Conservation (phyloP, 805 yeast species). For the Candida palmyrensis region DNA sequence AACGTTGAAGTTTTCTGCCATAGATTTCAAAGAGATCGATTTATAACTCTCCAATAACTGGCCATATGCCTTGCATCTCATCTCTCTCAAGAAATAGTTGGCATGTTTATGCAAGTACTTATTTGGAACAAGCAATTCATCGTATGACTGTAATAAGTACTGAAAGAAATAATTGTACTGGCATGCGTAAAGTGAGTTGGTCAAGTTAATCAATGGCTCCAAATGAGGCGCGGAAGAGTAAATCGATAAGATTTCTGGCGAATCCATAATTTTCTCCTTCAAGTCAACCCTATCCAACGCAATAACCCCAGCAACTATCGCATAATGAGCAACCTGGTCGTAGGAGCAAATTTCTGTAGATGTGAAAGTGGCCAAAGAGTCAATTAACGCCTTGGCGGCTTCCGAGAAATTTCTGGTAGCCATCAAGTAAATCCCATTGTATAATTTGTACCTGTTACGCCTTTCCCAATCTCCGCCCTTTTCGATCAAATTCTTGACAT, state of each 20-base stretch:
- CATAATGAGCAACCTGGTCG: constrained; percentile 84
- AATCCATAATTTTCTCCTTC: constrained; percentile 80
- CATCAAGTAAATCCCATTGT: constrained; percentile 76
- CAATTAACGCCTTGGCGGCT: constrained; percentile 81
- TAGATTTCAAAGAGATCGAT: constrained; percentile 80
- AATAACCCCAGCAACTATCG: constrained; percentile 83
- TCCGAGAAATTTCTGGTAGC: constrained; percentile 82
- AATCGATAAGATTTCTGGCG: constrained; percentile 87
- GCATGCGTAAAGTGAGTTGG: constrained; percentile 82
- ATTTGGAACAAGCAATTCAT: constrained; percentile 56
- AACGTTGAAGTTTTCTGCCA: constrained; percentile 95
- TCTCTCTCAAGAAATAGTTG: constrained; percentile 80
- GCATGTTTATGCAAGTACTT: constrained; percentile 73
- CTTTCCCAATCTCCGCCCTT: constrained; percentile 99
- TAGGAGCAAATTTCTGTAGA: constrained; percentile 86
- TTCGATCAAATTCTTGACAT: constrained; percentile 71
- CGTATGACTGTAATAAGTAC: constrained; percentile 71
- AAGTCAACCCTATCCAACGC: constrained; percentile 78
- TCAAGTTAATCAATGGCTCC: constrained; percentile 76
- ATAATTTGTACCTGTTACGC: constrained; percentile 89
- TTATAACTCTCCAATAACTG: constrained; percentile 93
- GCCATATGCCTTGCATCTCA: constrained; percentile 92
- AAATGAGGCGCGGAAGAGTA: constrained; percentile 64
- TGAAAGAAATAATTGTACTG: constrained; percentile 80
- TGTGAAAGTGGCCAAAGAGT: constrained; percentile 91